These are phyloP conservation scores for Discostella pseudostelligera DNA, from an alignment of 108 stramenopile genomes.

Conservation along the genomic window DNA sequence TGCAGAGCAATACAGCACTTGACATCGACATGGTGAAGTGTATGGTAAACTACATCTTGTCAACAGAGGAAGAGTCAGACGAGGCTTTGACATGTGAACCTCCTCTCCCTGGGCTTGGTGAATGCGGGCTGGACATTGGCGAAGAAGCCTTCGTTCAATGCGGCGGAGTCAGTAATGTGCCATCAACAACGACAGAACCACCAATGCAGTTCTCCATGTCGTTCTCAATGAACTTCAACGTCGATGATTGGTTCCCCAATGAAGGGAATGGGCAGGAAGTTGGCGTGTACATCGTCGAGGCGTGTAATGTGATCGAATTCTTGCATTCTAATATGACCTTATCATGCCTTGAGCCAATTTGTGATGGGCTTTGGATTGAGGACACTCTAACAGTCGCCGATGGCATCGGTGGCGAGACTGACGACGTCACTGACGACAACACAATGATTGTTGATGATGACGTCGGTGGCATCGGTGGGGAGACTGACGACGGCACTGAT, in stretches of 20 bases:
- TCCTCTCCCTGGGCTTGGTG: background rate
- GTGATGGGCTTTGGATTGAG: constrained; percentile 23
- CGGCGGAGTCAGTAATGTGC: constrained; percentile 5
- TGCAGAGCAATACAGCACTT: background rate
- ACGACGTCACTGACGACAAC: background rate
- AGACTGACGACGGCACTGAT: background rate
- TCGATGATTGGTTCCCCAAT: constrained; percentile 7
- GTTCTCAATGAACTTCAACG: constrained; percentile 10
- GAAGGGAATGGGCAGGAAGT: background rate
- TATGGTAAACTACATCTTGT: constrained; percentile 30
- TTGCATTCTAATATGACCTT: constrained; percentile 6
- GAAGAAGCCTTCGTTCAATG: constrained; percentile 18
- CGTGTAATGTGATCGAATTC: constrained; percentile 23
- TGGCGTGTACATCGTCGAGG: constrained; percentile 15
- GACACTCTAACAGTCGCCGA: constrained; percentile 11
- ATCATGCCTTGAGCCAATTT: constrained; percentile 26
- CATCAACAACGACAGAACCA: constrained; percentile 9
- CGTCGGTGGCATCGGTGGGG: background rate
- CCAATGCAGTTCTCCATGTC: constrained; percentile 26
- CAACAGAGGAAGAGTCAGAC: background rate
- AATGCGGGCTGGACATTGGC: constrained; percentile 18
- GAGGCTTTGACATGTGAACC: constrained; percentile 12
- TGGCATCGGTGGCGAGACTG: background rate
- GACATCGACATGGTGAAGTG: constrained; percentile 27
- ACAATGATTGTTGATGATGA: too few relatives aligned